Evolutionary conservation across 1,284 basidiomycete species (phyloP).

Genomic region (Neonothopanus nambi): DNA sequence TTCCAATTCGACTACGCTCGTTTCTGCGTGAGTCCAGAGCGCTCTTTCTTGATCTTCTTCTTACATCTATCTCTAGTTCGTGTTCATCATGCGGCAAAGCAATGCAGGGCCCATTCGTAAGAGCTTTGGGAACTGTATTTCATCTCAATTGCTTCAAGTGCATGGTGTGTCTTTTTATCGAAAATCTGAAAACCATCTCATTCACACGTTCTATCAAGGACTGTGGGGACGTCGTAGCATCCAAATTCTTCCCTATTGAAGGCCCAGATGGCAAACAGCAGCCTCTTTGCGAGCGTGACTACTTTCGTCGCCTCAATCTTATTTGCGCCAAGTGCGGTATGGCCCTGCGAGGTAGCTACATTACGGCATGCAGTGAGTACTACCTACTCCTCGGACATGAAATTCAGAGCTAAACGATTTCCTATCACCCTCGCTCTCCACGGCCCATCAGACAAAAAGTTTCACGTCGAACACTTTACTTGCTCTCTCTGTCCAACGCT

Average conservation of each 20-base stretch:
- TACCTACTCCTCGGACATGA: constrained; percentile 18
- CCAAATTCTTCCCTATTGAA: constrained; percentile 99
- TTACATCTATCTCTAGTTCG: constrained; percentile 40
- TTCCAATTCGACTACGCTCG: constrained; percentile 42
- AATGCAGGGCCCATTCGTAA: constrained; percentile 94
- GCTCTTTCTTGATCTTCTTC: constrained; percentile 21
- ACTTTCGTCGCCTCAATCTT: constrained; percentile 93
- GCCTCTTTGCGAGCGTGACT: constrained; percentile 97
- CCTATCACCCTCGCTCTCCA: no score
- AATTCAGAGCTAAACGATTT: constrained; percentile 8
- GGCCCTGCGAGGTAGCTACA: constrained; percentile 95
- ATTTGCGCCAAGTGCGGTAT: constrained; percentile 96
- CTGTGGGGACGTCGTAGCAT: constrained; percentile 93
- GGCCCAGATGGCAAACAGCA: constrained; percentile 82
- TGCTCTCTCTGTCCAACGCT: constrained; percentile 96
- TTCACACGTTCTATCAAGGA: constrained; percentile 57
- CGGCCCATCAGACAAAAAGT: constrained; percentile 83
- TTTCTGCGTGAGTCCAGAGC: constrained; percentile 41
- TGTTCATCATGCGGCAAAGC: constrained; percentile 74
- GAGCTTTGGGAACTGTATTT: constrained; percentile 92
- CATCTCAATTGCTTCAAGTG: constrained; percentile 98
- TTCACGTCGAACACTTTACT: constrained; percentile 99
- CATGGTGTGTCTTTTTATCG: constrained; percentile 58
- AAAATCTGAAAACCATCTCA: constrained; percentile 16
- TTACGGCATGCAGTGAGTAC: constrained; percentile 96